Base-by-base conservation (phyloP, 2,329 filamentous ascomycete species). In the Pseudocercospora musae region DNA sequence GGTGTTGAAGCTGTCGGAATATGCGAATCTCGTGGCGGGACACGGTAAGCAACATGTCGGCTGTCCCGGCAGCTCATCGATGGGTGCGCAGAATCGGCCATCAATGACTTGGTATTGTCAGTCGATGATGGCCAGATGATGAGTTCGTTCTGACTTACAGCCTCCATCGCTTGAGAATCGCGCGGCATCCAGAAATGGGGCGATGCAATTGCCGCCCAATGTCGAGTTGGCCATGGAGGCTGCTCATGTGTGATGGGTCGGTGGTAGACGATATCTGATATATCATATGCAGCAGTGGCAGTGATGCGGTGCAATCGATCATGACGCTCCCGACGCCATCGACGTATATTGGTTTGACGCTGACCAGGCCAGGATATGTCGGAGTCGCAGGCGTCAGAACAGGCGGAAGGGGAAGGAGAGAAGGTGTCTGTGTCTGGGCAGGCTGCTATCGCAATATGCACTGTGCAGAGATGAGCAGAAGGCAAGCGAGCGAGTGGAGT, bases 11-110 rank as follows among this genome's bases (percentile, higher is more conserved):
- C 84, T 78, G 62, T 85, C 78, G 21, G 82, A 81, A 69, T 89
- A 89, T 46, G 85, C 77, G 88, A 89, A 98, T 61, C 94, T 86
- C 10, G 90, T 89, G 72, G 91, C 82, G 31, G 95, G 95, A 76
- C 95, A 99, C 64, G 95, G 95, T 61, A 99, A 77, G 76, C 95
- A 99, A 76, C 95, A 99, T 37, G 80, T 81, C 4, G 87, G 69
- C 37, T 81, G 80, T 10, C 78, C 76, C 5, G 79, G 73, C 23
- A 84, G 68, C 4, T 71, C 60, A 8, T 75, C 66, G 9, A 84
- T 68, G 0, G 74, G 68, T 50, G 85, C 78, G 75, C 84, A 91
- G 67, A 88, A 82, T 62, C 89, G 83, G 61, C 84, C 84, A 48
- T 73, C 72, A 37, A 82, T 71, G 69, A 81, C 85, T 87, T 63